These are phyloP conservation scores for Bretschneidera sinensis DNA, from an alignment of 345 rosid genomes.

Conservation along the genomic window DNA sequence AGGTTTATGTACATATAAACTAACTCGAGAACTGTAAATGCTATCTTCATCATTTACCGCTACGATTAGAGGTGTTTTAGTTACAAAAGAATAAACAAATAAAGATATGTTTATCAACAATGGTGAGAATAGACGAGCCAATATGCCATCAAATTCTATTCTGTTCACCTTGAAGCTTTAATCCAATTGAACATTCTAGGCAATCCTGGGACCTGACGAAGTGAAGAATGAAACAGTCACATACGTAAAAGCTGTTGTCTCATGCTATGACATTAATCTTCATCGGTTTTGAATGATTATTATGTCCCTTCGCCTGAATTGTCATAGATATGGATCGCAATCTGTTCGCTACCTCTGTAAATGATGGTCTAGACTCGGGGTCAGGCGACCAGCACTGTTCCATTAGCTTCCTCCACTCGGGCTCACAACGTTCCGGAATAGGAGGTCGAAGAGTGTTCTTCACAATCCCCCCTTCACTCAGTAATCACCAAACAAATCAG, in stretches of 20 bases:
- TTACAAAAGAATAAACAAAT: constrained; percentile 33
- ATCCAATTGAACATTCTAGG: too few relatives aligned
- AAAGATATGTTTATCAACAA: constrained; percentile 11
- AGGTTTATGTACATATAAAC: too few relatives aligned
- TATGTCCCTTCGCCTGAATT: constrained; percentile 24
- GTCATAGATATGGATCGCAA: constrained; percentile 42
- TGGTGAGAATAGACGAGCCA: too few relatives aligned
- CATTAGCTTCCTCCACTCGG: constrained; percentile 56
- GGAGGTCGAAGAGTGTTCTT: constrained; percentile 60
- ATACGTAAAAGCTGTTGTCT: too few relatives aligned
- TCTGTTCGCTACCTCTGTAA: constrained; percentile 49
- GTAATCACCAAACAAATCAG: not conserved
- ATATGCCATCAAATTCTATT: constrained; percentile 6
- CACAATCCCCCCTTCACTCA: constrained; percentile 51
- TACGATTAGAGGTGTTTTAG: not conserved
- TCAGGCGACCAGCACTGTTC: constrained; percentile 65
- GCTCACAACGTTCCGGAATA: constrained; percentile 46
- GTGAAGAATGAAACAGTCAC: too few relatives aligned
- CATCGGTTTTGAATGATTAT: constrained; percentile 25
- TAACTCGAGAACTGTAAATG: too few relatives aligned
- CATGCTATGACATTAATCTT: too few relatives aligned
- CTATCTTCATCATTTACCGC: not conserved
- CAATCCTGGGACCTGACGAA: too few relatives aligned
- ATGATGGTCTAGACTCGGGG: constrained; percentile 54
- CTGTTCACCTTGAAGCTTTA: constrained; percentile 7